A percentile compares a stretch with the other conserved stretches of the same genome.
Conservation (phyloP, 148 eudicot genomes). For the Suaeda aralocaspica region DNA sequence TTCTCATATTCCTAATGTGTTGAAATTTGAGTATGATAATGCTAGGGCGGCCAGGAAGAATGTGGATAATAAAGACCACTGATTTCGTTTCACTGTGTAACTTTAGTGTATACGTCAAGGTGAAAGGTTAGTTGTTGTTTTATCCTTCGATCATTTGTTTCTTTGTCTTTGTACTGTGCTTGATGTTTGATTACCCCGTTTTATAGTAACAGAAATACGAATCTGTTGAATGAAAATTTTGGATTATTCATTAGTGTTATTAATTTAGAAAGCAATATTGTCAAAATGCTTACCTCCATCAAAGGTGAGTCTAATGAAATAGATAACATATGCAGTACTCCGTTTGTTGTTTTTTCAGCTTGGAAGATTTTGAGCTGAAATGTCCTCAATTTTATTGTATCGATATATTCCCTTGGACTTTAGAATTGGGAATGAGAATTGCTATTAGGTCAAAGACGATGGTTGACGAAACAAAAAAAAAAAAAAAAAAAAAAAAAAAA, state of each 20-base stretch:
- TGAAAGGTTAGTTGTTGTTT: too few species aligned
- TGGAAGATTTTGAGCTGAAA: neutral
- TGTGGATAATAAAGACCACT: slow-evolving; percentile 29
- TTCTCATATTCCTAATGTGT: slow-evolving; percentile 70
- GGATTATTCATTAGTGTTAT: too few species aligned
- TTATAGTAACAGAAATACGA: too few species aligned
- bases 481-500: too few species aligned
- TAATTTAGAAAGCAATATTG: too few species aligned
- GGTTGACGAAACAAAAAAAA: neutral
- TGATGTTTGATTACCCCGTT: neutral
- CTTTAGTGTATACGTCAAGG: neutral
- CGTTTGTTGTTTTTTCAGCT: too few species aligned
- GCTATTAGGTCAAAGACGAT: neutral
- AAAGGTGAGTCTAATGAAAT: too few species aligned
- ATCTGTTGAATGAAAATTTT: too few species aligned
- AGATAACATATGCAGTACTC: too few species aligned
- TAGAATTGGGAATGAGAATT: neutral
- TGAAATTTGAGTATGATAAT: slow-evolving; percentile 89
- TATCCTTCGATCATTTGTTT: neutral
- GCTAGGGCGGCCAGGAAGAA: slow-evolving; percentile 60
- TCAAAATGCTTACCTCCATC: too few species aligned
- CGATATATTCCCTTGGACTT: neutral
- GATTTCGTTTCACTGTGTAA: slow-evolving; percentile 4
- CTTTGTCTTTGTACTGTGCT: neutral
- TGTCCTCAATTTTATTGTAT: neutral